Conservation (phyloP, 345 rosid genomes). For the Aegle marmelos region DNA sequence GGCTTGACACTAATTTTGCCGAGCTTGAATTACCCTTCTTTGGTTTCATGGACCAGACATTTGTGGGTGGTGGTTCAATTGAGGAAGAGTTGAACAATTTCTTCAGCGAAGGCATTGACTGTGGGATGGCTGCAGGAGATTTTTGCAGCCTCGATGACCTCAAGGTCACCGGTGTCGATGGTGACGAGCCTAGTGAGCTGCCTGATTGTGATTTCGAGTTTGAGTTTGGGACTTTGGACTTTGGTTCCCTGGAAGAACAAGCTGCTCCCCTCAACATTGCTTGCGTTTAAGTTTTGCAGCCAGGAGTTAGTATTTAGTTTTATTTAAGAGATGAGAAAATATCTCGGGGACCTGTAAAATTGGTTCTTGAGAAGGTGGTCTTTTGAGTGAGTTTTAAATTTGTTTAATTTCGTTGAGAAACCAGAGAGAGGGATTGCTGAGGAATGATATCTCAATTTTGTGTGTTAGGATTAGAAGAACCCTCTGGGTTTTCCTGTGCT, state of each 20-base stretch:
- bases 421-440: not conserved
- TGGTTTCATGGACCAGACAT: slow-evolving; percentile 41
- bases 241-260: slow-evolving; percentile 27
- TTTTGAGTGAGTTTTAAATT: slow-evolving; percentile 15
- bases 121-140: slow-evolving; percentile 41
- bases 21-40: slow-evolving; percentile 45
- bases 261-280: slow-evolving; percentile 36
- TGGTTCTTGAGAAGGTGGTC: slow-evolving; percentile 24
- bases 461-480: not conserved
- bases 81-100: slow-evolving; percentile 35
- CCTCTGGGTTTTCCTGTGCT: slow-evolving; percentile 68
- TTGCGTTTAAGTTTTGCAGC: slow-evolving; percentile 90
- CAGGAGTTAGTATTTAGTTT: slow-evolving; percentile 19
- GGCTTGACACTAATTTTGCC: slow-evolving; percentile 26
- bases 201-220: slow-evolving; percentile 71
- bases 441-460: slow-evolving; percentile 15
- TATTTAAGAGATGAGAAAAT: not conserved
- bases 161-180: slow-evolving; percentile 44
- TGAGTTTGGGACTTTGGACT: slow-evolving; percentile 47
- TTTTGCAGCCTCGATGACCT: slow-evolving; percentile 57
- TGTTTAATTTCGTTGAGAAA: slow-evolving; percentile 17
- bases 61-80: slow-evolving; percentile 21
- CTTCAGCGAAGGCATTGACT: slow-evolving; percentile 39
- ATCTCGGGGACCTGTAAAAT: slow-evolving; percentile 21
- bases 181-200: slow-evolving; percentile 48